Evolutionary conservation across 345 rosid genomes (phyloP), one percentile per base, ranked within the genome.

Genomic region (Raphanus raphanistrum): DNA sequence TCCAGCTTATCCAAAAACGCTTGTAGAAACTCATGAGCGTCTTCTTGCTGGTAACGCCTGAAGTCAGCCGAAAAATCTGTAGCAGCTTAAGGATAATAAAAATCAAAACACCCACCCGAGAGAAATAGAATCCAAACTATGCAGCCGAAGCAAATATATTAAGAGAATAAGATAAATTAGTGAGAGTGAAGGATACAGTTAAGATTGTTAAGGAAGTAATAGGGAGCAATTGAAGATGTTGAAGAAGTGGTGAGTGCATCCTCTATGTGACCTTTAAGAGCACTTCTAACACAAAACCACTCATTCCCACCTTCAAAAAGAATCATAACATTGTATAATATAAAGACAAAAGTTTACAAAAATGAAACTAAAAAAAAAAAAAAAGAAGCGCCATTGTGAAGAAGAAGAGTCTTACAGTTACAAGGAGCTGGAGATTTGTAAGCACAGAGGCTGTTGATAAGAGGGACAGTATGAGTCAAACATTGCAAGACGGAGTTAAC

Each of bases 401-500:
- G 57, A 17, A 41, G 3, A 3, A 28, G 31, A 2, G 25, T 35
- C 82, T 57, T 84, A 86, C 91, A 67, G 64, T 83, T 55, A 62
- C 99, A 91, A 3, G 84, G 85, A 73, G 8, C 15, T 2, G 60
- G 74, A 76, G 83, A 88, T 36, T 82, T 73, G 54, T 26, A 86
- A 32, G 86, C 70, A 25, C 70, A 80, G 66, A 96, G 89, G 65
- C 83, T 87, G 75, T 83, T 78, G 45, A 93, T 82, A 65, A 93
- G 76, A 0, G 93, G 92, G 72, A 93, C 90, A 0, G 98, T 90
- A 67, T 96, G 99, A 7, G 97, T 91, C 57, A 96, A 76, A 79
- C 99, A 93, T 71, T 96, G 99, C 78, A 96, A 77, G 33, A 93
- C 86, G 4, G 94, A 89, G 74, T 96, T 96, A 31, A 96, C 66